A percentile compares a stretch with the other conserved stretches of the same genome.
These are phyloP conservation scores for Penicillium chermesinum DNA, from an alignment of 495 filamentous ascomycete genomes.

Conservation along the genomic window DNA sequence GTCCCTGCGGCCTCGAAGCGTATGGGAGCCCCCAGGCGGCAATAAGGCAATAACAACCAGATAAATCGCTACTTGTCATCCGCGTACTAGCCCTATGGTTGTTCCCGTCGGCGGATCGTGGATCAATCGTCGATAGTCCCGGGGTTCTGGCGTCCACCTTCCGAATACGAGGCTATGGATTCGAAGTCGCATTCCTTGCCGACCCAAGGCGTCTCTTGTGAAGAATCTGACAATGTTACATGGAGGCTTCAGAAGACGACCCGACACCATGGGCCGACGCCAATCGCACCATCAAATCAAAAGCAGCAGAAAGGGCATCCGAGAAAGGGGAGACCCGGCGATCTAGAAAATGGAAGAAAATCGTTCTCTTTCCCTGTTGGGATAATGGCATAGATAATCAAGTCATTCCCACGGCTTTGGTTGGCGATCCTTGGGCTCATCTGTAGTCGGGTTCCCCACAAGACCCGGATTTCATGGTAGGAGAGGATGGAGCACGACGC, in stretches of 20 bases:
- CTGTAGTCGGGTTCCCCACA: conserved; percentile 7
- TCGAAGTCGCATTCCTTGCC: background rate
- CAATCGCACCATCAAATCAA: background rate
- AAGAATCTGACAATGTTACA: background rate
- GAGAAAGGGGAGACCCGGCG: background rate
- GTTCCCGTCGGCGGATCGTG: background rate
- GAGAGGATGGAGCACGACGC: conserved; percentile 2
- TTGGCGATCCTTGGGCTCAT: conserved; percentile 13
- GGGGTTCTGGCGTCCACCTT: background rate
- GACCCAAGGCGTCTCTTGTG: background rate
- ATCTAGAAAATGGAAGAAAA: background rate
- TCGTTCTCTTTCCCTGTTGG: background rate
- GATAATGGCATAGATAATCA: no score
- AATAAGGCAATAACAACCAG: no score
- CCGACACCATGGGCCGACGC: background rate
- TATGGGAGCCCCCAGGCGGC: no score
- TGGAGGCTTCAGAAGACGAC: background rate
- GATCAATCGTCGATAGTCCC: background rate
- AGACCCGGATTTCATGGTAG: conserved; percentile 8
- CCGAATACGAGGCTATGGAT: background rate
- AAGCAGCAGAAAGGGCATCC: background rate
- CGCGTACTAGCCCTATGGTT: background rate
- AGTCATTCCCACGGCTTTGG: conserved; percentile 6
- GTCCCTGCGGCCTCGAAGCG: background rate
- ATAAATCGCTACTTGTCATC: background rate